Evolutionary conservation across 2,329 filamentous ascomycete genomes (phyloP).

Genomic region (Aspergillus nomiae): DNA sequence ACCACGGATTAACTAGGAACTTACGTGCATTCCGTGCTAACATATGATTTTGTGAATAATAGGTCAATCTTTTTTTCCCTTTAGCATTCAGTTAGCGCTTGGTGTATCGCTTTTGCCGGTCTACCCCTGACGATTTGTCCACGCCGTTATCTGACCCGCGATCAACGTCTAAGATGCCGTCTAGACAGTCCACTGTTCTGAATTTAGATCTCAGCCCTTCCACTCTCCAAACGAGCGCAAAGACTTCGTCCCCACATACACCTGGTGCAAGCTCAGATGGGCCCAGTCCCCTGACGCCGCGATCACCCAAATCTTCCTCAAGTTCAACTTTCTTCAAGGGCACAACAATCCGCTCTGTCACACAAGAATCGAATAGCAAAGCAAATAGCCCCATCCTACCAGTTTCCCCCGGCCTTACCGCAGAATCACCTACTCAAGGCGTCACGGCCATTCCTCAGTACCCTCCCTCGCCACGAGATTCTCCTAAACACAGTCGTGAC

Average conservation of each 20-base stretch:
- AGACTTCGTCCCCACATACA: constrained; percentile 35
- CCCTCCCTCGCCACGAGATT: constrained; percentile 45
- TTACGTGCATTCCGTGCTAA: background rate
- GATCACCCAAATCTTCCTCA: constrained; percentile 40
- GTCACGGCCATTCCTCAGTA: constrained; percentile 50
- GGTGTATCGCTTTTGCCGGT: constrained; percentile 9
- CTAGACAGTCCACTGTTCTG: constrained; percentile 38
- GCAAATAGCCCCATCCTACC: constrained; percentile 30
- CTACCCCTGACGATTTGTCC: constrained; percentile 3
- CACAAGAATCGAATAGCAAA: constrained; percentile 36
- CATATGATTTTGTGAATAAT: background rate
- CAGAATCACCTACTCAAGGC: constrained; percentile 41
- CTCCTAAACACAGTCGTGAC: constrained; percentile 46
- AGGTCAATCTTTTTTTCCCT: background rate
- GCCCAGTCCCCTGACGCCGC: constrained; percentile 38
- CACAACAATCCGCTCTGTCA: constrained; percentile 45
- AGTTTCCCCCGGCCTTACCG: constrained; percentile 28
- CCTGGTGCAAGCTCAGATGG: constrained; percentile 39
- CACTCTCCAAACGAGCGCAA: constrained; percentile 31
- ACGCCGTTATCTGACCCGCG: constrained; percentile 13
- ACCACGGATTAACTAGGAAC: background rate
- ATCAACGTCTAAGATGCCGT: constrained; percentile 35
- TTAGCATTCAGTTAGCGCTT: constrained; percentile 1
- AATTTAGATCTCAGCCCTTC: constrained; percentile 41
- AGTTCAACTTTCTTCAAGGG: constrained; percentile 41